These are phyloP conservation scores for Lavandula angustifolia DNA, from an alignment of 257 asterid genomes.

Conservation along the genomic window DNA sequence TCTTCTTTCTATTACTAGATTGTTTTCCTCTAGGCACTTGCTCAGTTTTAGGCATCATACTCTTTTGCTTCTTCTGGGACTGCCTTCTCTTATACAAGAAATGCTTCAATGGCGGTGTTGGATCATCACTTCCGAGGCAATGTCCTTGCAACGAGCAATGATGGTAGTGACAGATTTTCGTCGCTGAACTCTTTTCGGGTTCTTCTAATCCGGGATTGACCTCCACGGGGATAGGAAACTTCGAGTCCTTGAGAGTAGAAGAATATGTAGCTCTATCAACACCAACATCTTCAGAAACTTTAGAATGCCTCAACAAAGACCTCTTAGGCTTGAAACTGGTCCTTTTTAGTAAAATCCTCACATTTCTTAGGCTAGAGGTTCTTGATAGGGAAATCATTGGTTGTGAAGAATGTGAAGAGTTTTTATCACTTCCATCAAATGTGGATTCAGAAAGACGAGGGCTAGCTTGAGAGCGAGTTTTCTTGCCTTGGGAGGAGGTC, in stretches of 20 bases:
- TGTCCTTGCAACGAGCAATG: slow-evolving; percentile 89
- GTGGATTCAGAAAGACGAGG: slow-evolving; percentile 38
- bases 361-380: slow-evolving; percentile 45
- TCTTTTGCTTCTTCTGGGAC: slow-evolving; percentile 48
- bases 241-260: slow-evolving; percentile 63
- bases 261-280: slow-evolving; percentile 73
- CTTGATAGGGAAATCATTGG: slow-evolving; percentile 35
- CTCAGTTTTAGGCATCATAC: slow-evolving; percentile 33
- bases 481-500: slow-evolving; percentile 46
- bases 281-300: slow-evolving; percentile 37
- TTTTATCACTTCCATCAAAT: slow-evolving; percentile 2
- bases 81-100: slow-evolving; percentile 43
- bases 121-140: slow-evolving; percentile 44
- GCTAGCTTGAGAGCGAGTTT: slow-evolving; percentile 36
- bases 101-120: slow-evolving; percentile 44
- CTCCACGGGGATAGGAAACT: slow-evolving; percentile 56
- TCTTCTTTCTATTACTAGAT: slow-evolving; percentile 38
- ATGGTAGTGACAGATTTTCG: slow-evolving; percentile 75
- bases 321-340: slow-evolving; percentile 64
- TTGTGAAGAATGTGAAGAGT: background rate
- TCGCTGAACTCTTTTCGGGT: slow-evolving; percentile 40
- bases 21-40: slow-evolving; percentile 27
- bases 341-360: slow-evolving; percentile 52
- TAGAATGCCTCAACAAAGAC: slow-evolving; percentile 30
- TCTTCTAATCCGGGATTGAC: slow-evolving; percentile 37